Evolutionary conservation across 495 filamentous ascomycete genomes (phyloP).

Genomic region (Penicillium riverlandense): DNA sequence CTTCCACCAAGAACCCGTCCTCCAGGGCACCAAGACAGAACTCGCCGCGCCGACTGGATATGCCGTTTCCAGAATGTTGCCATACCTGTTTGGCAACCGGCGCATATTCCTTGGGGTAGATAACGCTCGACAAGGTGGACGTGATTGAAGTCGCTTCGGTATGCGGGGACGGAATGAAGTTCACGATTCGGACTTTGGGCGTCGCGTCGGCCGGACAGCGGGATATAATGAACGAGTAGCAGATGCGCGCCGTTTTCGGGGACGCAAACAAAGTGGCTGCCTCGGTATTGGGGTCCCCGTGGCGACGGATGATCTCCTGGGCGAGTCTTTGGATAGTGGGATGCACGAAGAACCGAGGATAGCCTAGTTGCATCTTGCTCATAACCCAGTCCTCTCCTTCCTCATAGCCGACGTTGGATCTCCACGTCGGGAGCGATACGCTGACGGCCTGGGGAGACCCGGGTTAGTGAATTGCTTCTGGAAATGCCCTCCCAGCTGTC

Average conservation of each 20-base stretch:
- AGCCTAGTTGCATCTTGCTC: constrained; percentile 79
- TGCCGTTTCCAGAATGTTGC: constrained; percentile 93
- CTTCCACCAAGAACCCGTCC: constrained; percentile 59
- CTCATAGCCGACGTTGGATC: constrained; percentile 83
- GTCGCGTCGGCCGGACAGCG: constrained; percentile 41
- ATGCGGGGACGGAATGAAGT: constrained; percentile 51
- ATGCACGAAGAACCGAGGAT: constrained; percentile 94
- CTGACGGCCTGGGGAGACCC: constrained; percentile 68
- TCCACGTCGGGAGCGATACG: constrained; percentile 93
- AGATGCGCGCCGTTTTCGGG: constrained; percentile 54
- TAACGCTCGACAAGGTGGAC: constrained; percentile 60
- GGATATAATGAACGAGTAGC: constrained; percentile 60
- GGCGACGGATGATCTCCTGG: constrained; percentile 53
- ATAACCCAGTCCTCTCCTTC: constrained; percentile 85
- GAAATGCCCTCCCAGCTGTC: background rate
- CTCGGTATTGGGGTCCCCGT: constrained; percentile 52
- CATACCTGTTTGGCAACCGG: constrained; percentile 80
- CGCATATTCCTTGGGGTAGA: constrained; percentile 60
- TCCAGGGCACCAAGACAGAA: constrained; percentile 72
- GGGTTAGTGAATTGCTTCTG: constrained; percentile 2
- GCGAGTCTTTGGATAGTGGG: constrained; percentile 71
- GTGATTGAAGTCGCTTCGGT: constrained; percentile 24
- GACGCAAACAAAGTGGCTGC: constrained; percentile 79
- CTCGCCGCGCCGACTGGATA: constrained; percentile 86
- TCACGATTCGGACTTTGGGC: constrained; percentile 52